These are phyloP conservation scores for Pythium diclinum DNA, from an alignment of 352 stramenopile species.

Conservation along the genomic window DNA sequence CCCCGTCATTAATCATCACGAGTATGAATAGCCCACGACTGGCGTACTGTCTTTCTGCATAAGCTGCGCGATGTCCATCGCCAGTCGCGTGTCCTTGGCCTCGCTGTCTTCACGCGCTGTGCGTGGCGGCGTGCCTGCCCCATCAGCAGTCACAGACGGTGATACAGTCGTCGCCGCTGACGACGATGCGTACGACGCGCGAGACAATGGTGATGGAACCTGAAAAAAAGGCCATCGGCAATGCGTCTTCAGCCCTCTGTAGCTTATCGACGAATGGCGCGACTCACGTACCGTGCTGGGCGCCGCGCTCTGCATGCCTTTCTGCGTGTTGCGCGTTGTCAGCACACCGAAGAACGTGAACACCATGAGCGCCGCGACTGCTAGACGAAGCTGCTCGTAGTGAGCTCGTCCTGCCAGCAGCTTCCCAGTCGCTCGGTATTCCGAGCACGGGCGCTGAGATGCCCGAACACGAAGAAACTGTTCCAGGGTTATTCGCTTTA, in stretches of 20 bases:
- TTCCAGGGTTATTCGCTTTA: neutral
- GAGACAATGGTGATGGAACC: conserved; percentile 15
- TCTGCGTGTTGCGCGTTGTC: conserved; percentile 11
- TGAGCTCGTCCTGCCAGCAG: conserved; percentile 6
- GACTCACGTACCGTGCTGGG: conserved; percentile 9
- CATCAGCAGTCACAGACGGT: neutral
- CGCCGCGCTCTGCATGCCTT: conserved; percentile 5
- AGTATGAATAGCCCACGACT: conserved; percentile 1
- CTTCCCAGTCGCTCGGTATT: neutral
- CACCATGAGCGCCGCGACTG: conserved; percentile 9
- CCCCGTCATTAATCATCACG: neutral
- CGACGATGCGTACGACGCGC: conserved; percentile 8
- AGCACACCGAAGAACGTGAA: conserved; percentile 26
- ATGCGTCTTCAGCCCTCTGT: neutral
- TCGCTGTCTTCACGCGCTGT: neutral
- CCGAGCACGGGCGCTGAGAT: neutral
- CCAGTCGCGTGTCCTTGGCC: conserved; percentile 19
- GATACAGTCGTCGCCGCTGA: neutral
- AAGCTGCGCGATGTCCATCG: conserved; percentile 36
- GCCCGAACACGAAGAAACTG: conserved; percentile 2
- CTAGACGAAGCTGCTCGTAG: neutral
- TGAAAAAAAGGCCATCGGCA: neutral
- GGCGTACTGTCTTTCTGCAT: conserved; percentile 48
- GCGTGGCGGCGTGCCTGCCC: neutral
- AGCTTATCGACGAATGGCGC: neutral